Percentiles rank a stretch among this genome's conserved stretches.
These are phyloP conservation scores for Cucurbitaria berberidis DNA, from an alignment of 2,329 filamentous ascomycete species.

Conservation along the genomic window DNA sequence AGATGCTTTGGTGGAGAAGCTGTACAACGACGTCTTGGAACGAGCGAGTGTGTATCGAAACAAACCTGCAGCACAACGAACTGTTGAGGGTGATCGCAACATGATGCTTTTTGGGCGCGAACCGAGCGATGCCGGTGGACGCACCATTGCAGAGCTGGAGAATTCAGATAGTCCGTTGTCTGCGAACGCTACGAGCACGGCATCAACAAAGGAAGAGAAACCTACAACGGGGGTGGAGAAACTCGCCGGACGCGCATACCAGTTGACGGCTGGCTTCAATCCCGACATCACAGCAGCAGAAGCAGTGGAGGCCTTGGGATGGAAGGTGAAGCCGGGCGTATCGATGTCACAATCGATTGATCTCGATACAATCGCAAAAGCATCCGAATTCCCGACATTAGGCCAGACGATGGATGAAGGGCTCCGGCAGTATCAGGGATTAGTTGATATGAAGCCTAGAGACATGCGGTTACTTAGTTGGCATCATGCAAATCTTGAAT, in stretches of 20 bases:
- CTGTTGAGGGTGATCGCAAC: conserved; percentile 81
- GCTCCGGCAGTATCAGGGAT: conserved; percentile 82
- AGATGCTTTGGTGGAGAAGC: conserved; percentile 83
- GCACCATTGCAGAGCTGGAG: conserved; percentile 76
- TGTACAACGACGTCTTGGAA: conserved; percentile 95
- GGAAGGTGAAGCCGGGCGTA: conserved; percentile 72
- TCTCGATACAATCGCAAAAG: conserved; percentile 68
- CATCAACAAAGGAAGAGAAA: conserved; percentile 49
- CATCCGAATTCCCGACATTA: conserved; percentile 71
- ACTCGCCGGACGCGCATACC: conserved; percentile 74
- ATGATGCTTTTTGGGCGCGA: conserved; percentile 85
- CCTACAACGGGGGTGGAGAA: conserved; percentile 61
- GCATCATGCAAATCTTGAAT: conserved; percentile 98
- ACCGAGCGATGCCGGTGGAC: conserved; percentile 60
- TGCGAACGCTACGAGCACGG: conserved; percentile 56
- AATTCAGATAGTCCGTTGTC: conserved; percentile 63
- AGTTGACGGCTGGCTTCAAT: conserved; percentile 70
- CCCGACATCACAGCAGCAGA: conserved; percentile 75
- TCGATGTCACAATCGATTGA: conserved; percentile 70
- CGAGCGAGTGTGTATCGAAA: conserved; percentile 89
- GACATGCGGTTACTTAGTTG: conserved; percentile 94
- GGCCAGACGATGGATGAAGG: conserved; percentile 92
- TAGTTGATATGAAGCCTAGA: conserved; percentile 82
- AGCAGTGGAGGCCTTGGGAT: conserved; percentile 82
- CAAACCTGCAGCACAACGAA: conserved; percentile 71